Conservation (phyloP, 805 yeast species). For the Tetrapisispora taiwanensis region DNA sequence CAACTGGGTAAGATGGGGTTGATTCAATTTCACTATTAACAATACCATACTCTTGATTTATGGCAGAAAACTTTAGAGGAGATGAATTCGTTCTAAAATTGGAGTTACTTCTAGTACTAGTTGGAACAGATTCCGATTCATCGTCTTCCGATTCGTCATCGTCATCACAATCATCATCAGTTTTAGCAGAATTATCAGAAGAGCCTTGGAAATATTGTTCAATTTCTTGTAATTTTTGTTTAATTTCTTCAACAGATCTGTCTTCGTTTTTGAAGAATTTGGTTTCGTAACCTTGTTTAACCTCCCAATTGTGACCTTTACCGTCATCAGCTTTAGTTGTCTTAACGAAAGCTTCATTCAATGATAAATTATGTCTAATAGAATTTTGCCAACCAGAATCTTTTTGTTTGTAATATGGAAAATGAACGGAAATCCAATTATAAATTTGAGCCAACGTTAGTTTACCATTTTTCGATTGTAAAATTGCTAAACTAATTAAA, state of each 20-base stretch:
- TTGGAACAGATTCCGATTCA: neutral
- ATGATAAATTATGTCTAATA: conserved; percentile 83
- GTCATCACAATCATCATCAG: neutral
- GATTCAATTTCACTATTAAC: neutral
- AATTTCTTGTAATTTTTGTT: conserved; percentile 12
- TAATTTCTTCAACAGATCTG: conserved; percentile 17
- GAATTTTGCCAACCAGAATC: conserved; percentile 98
- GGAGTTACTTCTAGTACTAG: neutral
- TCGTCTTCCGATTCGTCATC: neutral
- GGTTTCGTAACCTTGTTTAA: conserved; percentile 71
- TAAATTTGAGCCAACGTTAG: conserved; percentile 78
- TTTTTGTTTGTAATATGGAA: conserved; percentile 68
- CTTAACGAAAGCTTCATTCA: conserved; percentile 87
- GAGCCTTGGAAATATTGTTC: conserved; percentile 9
- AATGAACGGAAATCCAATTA: conserved; percentile 82
- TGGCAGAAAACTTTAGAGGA: neutral
- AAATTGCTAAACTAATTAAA: conserved; percentile 38
- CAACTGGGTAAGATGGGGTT: neutral
- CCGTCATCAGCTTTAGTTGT: conserved; percentile 84
- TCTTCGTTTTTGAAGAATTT: conserved; percentile 53
- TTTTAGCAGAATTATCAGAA: neutral
- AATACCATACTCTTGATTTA: neutral
- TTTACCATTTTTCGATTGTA: conserved; percentile 29
- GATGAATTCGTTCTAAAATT: neutral
- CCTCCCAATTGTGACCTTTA: conserved; percentile 84